Base-by-base conservation (phyloP, 805 yeast species). In the Hanseniaspora pseudoguilliermondii region DNA sequence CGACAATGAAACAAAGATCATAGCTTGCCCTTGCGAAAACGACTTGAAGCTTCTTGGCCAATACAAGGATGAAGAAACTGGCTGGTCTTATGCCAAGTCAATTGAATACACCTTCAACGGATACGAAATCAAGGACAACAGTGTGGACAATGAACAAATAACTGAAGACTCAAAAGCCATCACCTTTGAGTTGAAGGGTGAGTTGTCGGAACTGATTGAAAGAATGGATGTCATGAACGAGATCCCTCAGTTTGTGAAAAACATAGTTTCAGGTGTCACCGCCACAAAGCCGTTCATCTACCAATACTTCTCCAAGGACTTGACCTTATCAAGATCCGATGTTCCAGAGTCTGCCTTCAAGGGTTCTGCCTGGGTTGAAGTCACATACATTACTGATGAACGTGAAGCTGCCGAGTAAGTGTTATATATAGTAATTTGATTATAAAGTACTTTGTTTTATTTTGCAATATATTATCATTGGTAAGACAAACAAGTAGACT, bases 221-320 rank as follows among this genome's bases (percentile, higher is more conserved):
- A 82, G 97, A 67, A 90, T 93, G 57, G 98, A 93, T 71, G 97
- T 93, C 58, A 89, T 93, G 97, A 86, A 89, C 52, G 97, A 93
- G 72, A 83, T 93, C 58, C 98, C 98, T 29, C 83, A 80, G 60
- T 89, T 93, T 70, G 95, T 93, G 62, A 93, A 91, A 73, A 85
- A 83, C 63, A 85, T 93, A 58, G 97, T 87, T 47, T 81, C 90
- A 59, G 96, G 95, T 57, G 95, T 91, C 55, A 93, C 93, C 16
- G 98, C 97, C 51, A 83, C 97, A 29, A 86, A 84, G 67, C 98
- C 98, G n/a, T 91, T 80, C 73, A 91, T 93, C 64, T 93, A 90
- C 71, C 97, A 93, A 73, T 93, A 80, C 73, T 79, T 84, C 67
- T 83, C 86, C 67, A 76, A 78, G 55, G 62, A 63, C 35, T 21